Conservation (phyloP, 345 rosid genomes). For the Noccaea caerulescens region DNA sequence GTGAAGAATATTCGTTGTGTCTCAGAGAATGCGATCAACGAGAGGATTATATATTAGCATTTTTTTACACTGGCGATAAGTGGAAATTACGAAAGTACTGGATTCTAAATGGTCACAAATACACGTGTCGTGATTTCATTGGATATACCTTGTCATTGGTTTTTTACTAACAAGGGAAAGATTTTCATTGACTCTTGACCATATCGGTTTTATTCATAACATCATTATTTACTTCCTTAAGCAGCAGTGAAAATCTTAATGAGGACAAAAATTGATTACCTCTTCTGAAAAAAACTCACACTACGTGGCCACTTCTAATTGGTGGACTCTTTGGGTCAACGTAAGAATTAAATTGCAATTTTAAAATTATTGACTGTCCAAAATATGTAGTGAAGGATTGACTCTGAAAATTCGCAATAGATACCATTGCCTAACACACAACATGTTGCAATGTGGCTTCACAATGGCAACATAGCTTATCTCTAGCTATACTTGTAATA, state of each 20-base stretch:
- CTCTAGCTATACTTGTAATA: neutral
- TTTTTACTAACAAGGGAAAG: neutral
- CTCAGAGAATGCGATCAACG: neutral
- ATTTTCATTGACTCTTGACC: slow-evolving; percentile 34
- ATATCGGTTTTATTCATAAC: neutral
- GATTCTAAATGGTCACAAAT: slow-evolving; percentile 4
- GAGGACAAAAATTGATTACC: neutral
- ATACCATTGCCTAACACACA: slow-evolving; percentile 5
- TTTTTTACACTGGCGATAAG: neutral
- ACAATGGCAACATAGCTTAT: slow-evolving; percentile 15
- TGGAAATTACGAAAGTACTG: slow-evolving; percentile 8
- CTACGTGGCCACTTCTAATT: neutral
- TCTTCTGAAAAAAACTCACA: neutral
- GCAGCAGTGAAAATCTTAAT: neutral
- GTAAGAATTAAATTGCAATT: neutral
- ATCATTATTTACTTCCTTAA: slow-evolving; percentile 32
- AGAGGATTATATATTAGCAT: slow-evolving; percentile 14
- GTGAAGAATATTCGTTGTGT: neutral
- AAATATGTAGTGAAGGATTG: slow-evolving; percentile 5
- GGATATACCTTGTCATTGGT: slow-evolving; percentile 30
- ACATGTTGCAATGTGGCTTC: slow-evolving; percentile 2
- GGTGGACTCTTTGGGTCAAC: neutral
- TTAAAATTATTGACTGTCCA: neutral
- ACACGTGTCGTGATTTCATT: slow-evolving; percentile 15
- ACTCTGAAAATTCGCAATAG: neutral